Base-by-base conservation (phyloP, 2,329 filamentous ascomycete species). In the Aspergillus chevalieri region DNA sequence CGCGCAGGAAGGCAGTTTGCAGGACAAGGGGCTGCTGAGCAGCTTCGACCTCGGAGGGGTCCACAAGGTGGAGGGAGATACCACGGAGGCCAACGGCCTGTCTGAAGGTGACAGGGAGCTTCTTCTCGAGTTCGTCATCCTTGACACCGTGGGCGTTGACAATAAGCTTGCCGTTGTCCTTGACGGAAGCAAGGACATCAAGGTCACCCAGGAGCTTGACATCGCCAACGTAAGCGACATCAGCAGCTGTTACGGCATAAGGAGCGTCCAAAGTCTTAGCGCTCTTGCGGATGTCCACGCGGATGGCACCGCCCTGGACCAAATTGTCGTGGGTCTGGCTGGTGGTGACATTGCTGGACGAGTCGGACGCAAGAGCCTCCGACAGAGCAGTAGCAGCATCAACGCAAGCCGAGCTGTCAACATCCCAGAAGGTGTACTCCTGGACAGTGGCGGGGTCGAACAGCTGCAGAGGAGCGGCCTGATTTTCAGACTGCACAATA, bases 401-500 rank as follows among this genome's bases (percentile, higher is more conserved):
- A 46, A 79, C 77, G 46, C 85, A 80, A 1, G 76, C 71, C 24
- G 90, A 90, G 67, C 84, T 80, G 64, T 95, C 92, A 38, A 87
- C 67, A 59, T 96, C 88, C 90, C 91, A 97, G 79, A 98, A 96
- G 10, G 85, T 85, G 74, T 93, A 97, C 70, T 97, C 87, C 68
- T 88, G 80, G 17, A 84, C 82, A 17, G 70, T 67, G n/a, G 74
- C 65, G 19, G 67, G 59, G 54, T 82, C 78, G n/a, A 79, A 63
- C 17, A 80, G 68, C 57, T 82, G 75, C 48, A 84, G 69, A 65
- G 68, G 61, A 49, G 72, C 71, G 21, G 70, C 44, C 47, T 61
- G 65, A 54, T 52, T 55, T 9, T 52, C 52, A 39, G 57, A 59
- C 28, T 64, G 59, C 14, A 69, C 57, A 43, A 74, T 60, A 2